Evolutionary conservation across 305 asterid genomes (phyloP).

Genomic region (Rubia tinctorum): DNA sequence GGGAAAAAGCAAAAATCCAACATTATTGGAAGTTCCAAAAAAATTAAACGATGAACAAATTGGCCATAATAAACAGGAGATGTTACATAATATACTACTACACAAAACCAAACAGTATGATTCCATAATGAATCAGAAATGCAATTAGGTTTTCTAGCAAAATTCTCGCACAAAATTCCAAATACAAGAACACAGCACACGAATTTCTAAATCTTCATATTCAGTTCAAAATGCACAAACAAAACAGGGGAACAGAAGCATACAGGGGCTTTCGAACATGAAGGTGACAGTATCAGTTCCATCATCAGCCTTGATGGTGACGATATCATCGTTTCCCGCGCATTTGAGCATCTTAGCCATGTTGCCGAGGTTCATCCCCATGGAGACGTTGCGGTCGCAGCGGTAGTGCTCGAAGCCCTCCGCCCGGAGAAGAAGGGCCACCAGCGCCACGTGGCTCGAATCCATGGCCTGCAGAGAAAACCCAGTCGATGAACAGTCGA

Average conservation of each 20-base stretch:
- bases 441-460: conserved; percentile 88
- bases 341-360: conserved; percentile 84
- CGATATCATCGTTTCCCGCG: conserved; percentile 82
- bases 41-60: no score
- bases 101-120: background rate
- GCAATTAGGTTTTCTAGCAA: background rate
- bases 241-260: conserved; percentile 1
- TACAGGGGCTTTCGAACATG: conserved; percentile 90
- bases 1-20: background rate
- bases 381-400: conserved; percentile 72
- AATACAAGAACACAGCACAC: background rate
- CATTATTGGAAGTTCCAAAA: background rate
- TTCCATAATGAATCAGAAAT: background rate
- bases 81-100: background rate
- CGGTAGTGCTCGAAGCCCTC: conserved; percentile 93
- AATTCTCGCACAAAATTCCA: background rate
- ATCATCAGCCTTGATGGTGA: conserved; percentile 82
- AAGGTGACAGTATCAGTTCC: conserved; percentile 84
- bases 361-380: conserved; percentile 81
- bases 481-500: conserved; percentile 85
- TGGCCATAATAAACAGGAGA: background rate
- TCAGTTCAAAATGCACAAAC: background rate
- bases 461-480: conserved; percentile 95
- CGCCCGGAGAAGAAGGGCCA: conserved; percentile 78
- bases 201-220: background rate